A percentile compares a stretch with the other conserved stretches of the same genome.
Evolutionary conservation across 176 grass and related monocot genomes (phyloP).

Genomic region (Oryza longistaminata): DNA sequence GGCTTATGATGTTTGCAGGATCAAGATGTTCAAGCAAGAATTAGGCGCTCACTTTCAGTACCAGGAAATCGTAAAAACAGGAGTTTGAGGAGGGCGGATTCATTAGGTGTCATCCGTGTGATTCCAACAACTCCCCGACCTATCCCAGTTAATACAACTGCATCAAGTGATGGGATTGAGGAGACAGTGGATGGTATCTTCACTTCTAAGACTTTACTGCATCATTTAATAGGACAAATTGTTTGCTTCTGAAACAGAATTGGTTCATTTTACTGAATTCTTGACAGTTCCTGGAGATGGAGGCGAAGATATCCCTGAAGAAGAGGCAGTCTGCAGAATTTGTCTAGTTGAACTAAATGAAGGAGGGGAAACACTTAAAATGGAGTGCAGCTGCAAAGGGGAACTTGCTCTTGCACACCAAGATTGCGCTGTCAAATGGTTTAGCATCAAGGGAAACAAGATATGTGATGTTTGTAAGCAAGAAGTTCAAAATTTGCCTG

Average conservation of each 20-base stretch:
- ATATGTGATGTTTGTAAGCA: slow-evolving; percentile 94
- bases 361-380: slow-evolving; percentile 98
- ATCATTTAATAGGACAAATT: slow-evolving; percentile 2
- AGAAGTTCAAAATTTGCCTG: slow-evolving; percentile 88
- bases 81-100: slow-evolving; percentile 82
- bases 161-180: slow-evolving; percentile 56
- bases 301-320: slow-evolving; percentile 96
- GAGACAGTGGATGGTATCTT: slow-evolving; percentile 61
- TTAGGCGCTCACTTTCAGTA: slow-evolving; percentile 88
- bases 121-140: slow-evolving; percentile 80
- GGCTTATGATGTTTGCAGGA: slow-evolving; percentile 38
- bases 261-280: slow-evolving; percentile 28
- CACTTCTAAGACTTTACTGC: slow-evolving; percentile 17
- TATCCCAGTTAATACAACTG: slow-evolving; percentile 36
- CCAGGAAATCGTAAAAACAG: slow-evolving; percentile 80
- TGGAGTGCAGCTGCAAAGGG: slow-evolving; percentile 99
- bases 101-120: slow-evolving; percentile 77
- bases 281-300: slow-evolving; percentile 58
- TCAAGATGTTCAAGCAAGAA: slow-evolving; percentile 62
- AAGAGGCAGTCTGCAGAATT: slow-evolving; percentile 97
- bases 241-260: slow-evolving; percentile 21
- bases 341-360: slow-evolving; percentile 92
- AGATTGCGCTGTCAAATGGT: slow-evolving; percentile 99
- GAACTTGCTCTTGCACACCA: slow-evolving; percentile 96
- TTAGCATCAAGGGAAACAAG: slow-evolving; percentile 99